phyloP scores from a whole-genome alignment of 805 yeast genomes.

The Nakazawaea wyomingensis region DNA sequence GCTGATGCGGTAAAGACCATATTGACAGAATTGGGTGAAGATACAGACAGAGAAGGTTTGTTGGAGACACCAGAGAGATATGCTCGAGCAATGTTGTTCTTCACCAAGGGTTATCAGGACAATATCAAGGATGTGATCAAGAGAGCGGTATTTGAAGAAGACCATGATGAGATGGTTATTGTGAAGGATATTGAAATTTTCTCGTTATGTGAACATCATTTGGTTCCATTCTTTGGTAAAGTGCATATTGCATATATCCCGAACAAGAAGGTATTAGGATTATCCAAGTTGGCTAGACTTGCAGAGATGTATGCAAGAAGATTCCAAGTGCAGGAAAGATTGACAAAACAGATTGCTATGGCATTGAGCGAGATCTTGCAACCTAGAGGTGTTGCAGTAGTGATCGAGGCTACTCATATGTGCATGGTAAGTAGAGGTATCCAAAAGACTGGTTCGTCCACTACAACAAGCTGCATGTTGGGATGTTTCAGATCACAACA shows the following conservation, averaged over 20 bases:
- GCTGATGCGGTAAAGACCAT: constrained; percentile 80
- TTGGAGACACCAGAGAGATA: constrained; percentile 93
- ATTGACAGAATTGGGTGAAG: constrained; percentile 86
- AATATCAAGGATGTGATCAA: constrained; percentile 89
- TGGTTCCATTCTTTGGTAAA: constrained; percentile 96
- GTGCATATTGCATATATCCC: constrained; percentile 98
- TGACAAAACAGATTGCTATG: constrained; percentile 96
- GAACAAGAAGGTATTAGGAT: constrained; percentile 84
- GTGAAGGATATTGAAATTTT: constrained; percentile 91
- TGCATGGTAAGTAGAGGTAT: constrained; percentile 99
- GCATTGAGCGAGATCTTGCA: constrained; percentile 85
- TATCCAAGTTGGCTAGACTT: constrained; percentile 86
- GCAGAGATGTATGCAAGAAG: constrained; percentile 97
- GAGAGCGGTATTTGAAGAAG: constrained; percentile 94
- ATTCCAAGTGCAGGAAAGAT: constrained; percentile 95
- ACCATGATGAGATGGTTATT: constrained; percentile 98
- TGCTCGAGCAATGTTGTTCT: constrained; percentile 92
- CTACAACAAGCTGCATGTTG: constrained; percentile 94
- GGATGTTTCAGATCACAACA: constrained; percentile 93
- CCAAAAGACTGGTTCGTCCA: constrained; percentile 89
- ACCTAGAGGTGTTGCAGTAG: constrained; percentile 98
- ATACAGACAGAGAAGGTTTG: constrained; percentile 80
- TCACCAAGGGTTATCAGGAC: constrained; percentile 96
- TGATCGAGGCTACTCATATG: constrained; percentile 97
- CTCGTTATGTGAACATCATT: constrained; percentile 94